Conservation (phyloP, 495 filamentous ascomycete species). For the Hypoxylon perforatum region DNA sequence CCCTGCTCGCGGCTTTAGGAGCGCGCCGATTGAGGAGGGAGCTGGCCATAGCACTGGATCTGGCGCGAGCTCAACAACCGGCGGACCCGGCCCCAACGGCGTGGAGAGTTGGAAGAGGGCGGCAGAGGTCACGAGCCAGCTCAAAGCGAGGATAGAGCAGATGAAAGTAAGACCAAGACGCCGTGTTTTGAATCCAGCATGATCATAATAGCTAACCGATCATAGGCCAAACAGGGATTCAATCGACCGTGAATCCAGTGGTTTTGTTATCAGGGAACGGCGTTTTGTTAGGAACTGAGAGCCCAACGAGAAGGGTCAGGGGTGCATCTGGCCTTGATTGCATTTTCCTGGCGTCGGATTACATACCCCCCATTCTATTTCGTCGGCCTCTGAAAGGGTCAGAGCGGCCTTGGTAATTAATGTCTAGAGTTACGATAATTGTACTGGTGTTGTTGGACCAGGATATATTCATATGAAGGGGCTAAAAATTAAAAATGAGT, state of each 20-base stretch:
- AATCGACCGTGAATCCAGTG: conserved; percentile 36
- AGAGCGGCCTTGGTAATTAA: conserved; percentile 28
- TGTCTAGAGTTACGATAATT: conserved; percentile 19
- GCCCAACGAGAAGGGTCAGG: conserved; percentile 17
- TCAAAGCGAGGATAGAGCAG: conserved; percentile 94
- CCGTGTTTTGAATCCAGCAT: not conserved
- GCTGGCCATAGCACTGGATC: conserved; percentile 39
- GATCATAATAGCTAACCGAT: conserved; percentile 1
- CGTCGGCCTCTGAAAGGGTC: conserved; percentile 13
- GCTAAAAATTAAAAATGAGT: not conserved
- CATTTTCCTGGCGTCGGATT: conserved; percentile 46
- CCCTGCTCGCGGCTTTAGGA: conserved; percentile 59
- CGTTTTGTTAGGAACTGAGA: conserved; percentile 26
- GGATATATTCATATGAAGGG: conserved; percentile 8
- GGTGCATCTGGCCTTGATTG: conserved; percentile 32
- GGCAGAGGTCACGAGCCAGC: conserved; percentile 96
- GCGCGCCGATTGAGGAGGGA: conserved; percentile 40
- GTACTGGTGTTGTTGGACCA: conserved; percentile 2
- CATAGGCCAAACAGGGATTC: conserved; percentile 50
- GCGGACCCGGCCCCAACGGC: conserved; percentile 60
- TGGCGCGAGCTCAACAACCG: conserved; percentile 49
- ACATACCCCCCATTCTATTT: conserved; percentile 43
- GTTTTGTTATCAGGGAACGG: conserved; percentile 28
- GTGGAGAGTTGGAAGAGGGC: conserved; percentile 97
- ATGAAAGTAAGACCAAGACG: conserved; percentile 63